Evolutionary conservation across 768 basidiomycete genomes (phyloP).

Genomic region (Boletus rex-veris): DNA sequence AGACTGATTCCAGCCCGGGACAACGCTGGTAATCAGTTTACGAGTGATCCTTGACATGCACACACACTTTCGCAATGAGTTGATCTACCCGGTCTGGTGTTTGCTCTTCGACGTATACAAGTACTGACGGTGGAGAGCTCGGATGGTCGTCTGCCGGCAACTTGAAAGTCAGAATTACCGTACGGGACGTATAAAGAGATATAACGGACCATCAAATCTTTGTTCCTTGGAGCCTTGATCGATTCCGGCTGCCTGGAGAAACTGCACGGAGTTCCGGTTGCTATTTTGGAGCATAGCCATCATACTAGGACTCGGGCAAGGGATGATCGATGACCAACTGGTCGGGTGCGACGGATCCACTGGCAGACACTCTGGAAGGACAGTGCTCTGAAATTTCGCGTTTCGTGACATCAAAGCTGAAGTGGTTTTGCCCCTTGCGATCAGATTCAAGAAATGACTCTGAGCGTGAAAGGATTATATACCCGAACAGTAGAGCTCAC

Average conservation of each 20-base stretch:
- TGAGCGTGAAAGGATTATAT: neutral
- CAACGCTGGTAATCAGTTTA: neutral
- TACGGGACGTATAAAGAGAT: neutral
- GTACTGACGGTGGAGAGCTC: neutral
- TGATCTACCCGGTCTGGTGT: slow-evolving; percentile 1
- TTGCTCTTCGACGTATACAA: slow-evolving; percentile 17
- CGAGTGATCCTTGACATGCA: neutral
- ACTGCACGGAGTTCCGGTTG: neutral
- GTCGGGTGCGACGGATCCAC: too few species aligned
- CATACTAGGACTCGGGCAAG: neutral
- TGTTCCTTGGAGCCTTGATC: neutral
- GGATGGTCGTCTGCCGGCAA: slow-evolving; percentile 5
- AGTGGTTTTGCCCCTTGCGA: too few species aligned
- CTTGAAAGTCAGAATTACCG: neutral
- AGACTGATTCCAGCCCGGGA: slow-evolving; percentile 7
- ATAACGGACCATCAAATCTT: slow-evolving; percentile 1
- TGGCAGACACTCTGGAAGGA: too few species aligned
- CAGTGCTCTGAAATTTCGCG: too few species aligned
- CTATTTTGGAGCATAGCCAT: neutral
- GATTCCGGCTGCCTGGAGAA: slow-evolving; percentile 6
- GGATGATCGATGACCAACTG: neutral
- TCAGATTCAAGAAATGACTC: too few species aligned
- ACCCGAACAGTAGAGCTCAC: too few species aligned
- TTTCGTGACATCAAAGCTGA: too few species aligned
- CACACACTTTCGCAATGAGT: slow-evolving; percentile 6